Evolutionary conservation across 371 early-diverging fungal genomes (phyloP).

Genomic region (Mortierella sp.): DNA sequence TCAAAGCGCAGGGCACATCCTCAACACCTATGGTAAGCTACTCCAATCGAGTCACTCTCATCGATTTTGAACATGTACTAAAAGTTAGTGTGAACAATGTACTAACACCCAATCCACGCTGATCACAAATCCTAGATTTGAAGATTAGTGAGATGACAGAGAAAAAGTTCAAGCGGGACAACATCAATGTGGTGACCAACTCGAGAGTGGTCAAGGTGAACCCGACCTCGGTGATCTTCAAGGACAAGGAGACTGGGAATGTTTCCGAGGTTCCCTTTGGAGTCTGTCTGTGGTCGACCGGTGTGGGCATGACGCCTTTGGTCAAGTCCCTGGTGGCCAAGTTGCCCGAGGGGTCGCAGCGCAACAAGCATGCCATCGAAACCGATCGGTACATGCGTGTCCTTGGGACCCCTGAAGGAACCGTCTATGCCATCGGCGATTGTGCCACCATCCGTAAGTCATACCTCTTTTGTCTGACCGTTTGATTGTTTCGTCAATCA

Average conservation of each 20-base stretch:
- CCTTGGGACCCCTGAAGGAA: slow-evolving; percentile 69
- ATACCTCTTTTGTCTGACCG: too few relatives aligned
- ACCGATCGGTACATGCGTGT: slow-evolving; percentile 82
- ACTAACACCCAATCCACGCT: slow-evolving; percentile 1
- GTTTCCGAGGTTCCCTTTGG: slow-evolving; percentile 74
- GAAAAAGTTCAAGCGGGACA: slow-evolving; percentile 78
- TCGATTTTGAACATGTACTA: neutral
- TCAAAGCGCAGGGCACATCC: slow-evolving; percentile 82
- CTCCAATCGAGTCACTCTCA: neutral
- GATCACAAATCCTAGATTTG: slow-evolving; percentile 23
- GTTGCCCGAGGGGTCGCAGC: slow-evolving; percentile 66
- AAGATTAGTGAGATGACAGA: slow-evolving; percentile 71
- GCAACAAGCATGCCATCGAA: slow-evolving; percentile 75
- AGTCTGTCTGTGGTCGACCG: slow-evolving; percentile 90
- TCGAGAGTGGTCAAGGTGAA: slow-evolving; percentile 78
- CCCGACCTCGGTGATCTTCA: slow-evolving; percentile 62
- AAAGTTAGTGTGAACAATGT: neutral
- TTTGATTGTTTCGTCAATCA: neutral
- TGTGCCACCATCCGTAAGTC: slow-evolving; percentile 77
- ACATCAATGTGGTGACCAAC: slow-evolving; percentile 80
- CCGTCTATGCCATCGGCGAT: slow-evolving; percentile 90
- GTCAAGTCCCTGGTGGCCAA: slow-evolving; percentile 75
- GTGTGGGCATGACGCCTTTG: slow-evolving; percentile 68
- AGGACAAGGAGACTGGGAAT: slow-evolving; percentile 58
- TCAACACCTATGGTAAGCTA: slow-evolving; percentile 87